These are phyloP conservation scores for Phytopythium mirpurense DNA, from an alignment of 352 stramenopile genomes.

Conservation along the genomic window DNA sequence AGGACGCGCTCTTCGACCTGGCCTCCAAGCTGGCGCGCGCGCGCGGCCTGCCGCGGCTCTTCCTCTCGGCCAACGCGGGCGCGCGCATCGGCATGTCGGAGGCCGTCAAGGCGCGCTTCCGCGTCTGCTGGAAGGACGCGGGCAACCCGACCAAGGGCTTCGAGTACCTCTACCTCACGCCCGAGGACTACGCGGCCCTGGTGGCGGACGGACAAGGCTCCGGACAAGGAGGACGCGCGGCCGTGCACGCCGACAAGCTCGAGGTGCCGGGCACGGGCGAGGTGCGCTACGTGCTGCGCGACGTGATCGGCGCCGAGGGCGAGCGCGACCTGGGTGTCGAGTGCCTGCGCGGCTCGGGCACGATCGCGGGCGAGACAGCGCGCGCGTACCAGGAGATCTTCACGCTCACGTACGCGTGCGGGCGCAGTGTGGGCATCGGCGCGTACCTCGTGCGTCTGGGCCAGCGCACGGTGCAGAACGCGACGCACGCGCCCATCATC, in stretches of 20 bases:
- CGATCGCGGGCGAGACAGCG: constrained; percentile 99
- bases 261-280: constrained; percentile 60
- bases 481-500: constrained; percentile 97
- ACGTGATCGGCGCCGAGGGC: constrained; percentile 93
- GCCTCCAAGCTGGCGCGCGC: constrained; percentile 94
- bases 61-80: constrained; percentile 99
- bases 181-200: constrained; percentile 93
- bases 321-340: constrained; percentile 99
- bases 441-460: constrained; percentile 99
- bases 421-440: constrained; percentile 98
- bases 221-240: too few species aligned
- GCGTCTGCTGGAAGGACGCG: constrained; percentile 97
- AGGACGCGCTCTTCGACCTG: constrained; percentile 99
- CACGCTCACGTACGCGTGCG: constrained; percentile 99
- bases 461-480: constrained; percentile 99
- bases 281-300: constrained; percentile 92
- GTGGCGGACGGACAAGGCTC: constrained; percentile 38
- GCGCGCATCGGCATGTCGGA: constrained; percentile 98
- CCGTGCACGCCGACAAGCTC: constrained; percentile 78
- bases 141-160: constrained; percentile 97
- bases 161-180: constrained; percentile 97
- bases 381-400: constrained; percentile 99
- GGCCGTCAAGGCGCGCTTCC: constrained; percentile 97
- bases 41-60: constrained; percentile 94
- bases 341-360: constrained; percentile 98